A percentile compares a stretch with the other conserved stretches of the same genome.
phyloP scores from a whole-genome alignment of 1,284 basidiomycete species.

The Ustilago loliicola region DNA sequence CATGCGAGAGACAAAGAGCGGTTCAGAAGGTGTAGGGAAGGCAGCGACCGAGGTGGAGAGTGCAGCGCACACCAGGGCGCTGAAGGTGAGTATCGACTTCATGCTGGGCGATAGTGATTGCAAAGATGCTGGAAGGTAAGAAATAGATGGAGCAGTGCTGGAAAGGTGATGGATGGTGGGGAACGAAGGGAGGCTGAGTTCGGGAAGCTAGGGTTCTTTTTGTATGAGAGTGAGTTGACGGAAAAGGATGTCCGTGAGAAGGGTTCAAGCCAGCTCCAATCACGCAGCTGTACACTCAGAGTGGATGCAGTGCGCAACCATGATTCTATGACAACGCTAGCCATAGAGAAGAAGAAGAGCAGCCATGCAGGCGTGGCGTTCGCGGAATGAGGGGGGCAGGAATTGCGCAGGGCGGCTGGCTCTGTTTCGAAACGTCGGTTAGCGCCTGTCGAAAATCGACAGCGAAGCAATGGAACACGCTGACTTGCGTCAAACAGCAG shows the following conservation, averaged over 20 bases:
- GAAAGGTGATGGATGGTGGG: background rate
- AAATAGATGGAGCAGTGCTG: background rate
- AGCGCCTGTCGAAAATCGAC: constrained; percentile 21
- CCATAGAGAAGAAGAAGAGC: background rate
- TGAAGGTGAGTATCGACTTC: constrained; percentile 23
- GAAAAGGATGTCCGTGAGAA: background rate
- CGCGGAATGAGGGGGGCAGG: constrained; percentile 24
- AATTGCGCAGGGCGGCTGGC: background rate
- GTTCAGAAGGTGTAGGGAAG: constrained; percentile 26
- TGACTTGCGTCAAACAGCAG: constrained; percentile 1
- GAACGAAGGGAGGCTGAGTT: background rate
- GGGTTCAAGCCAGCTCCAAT: background rate
- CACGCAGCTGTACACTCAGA: background rate
- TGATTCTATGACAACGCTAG: background rate
- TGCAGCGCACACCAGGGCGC: constrained; percentile 18
- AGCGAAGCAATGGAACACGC: constrained; percentile 20
- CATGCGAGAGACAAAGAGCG: constrained; percentile 37
- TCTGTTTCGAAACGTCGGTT: constrained; percentile 23
- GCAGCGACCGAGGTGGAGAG: constrained; percentile 11
- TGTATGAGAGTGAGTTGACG: background rate
- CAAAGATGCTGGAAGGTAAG: background rate
- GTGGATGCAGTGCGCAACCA: background rate
- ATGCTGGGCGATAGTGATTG: constrained; percentile 5
- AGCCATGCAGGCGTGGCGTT: constrained; percentile 8
- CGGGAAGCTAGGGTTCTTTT: background rate